Evolutionary conservation across 2,329 filamentous ascomycete genomes (phyloP).

Genomic region (Leptographium procerum): DNA sequence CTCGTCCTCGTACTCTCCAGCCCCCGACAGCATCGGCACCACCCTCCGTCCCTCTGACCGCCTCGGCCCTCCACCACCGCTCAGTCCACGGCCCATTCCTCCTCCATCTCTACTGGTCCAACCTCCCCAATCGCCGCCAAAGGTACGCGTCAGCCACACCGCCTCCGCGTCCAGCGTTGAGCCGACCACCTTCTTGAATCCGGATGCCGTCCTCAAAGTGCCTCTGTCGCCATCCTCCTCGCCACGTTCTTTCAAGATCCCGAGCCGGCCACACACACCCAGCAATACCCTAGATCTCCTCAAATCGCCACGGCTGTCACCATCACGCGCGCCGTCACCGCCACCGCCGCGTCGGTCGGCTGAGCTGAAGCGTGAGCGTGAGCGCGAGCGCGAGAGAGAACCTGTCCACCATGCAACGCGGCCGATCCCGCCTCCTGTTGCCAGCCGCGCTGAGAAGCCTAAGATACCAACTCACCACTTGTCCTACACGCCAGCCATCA

Average conservation of each 20-base stretch:
- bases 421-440: slow-evolving; percentile 56
- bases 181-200: slow-evolving; percentile 33
- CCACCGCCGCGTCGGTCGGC: slow-evolving; percentile 52
- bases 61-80: slow-evolving; percentile 32
- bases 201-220: slow-evolving; percentile 30
- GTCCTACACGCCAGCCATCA: neutral
- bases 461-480: slow-evolving; percentile 20
- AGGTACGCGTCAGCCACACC: slow-evolving; percentile 25
- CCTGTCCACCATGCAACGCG: slow-evolving; percentile 13
- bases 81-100: slow-evolving; percentile 30
- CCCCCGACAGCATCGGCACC: neutral
- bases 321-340: slow-evolving; percentile 47
- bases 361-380: slow-evolving; percentile 41
- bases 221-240: slow-evolving; percentile 29
- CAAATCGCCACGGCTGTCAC: slow-evolving; percentile 34
- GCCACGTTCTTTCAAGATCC: slow-evolving; percentile 38
- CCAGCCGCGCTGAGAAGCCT: slow-evolving; percentile 68
- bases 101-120: slow-evolving; percentile 58
- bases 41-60: slow-evolving; percentile 29
- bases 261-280: slow-evolving; percentile 45
- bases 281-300: slow-evolving; percentile 34
- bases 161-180: slow-evolving; percentile 22
- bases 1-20: neutral
- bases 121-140: slow-evolving; percentile 59
- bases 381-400: slow-evolving; percentile 13